phyloP scores from a whole-genome alignment of 352 stramenopile species.

The Paralagenidium karlingii region DNA sequence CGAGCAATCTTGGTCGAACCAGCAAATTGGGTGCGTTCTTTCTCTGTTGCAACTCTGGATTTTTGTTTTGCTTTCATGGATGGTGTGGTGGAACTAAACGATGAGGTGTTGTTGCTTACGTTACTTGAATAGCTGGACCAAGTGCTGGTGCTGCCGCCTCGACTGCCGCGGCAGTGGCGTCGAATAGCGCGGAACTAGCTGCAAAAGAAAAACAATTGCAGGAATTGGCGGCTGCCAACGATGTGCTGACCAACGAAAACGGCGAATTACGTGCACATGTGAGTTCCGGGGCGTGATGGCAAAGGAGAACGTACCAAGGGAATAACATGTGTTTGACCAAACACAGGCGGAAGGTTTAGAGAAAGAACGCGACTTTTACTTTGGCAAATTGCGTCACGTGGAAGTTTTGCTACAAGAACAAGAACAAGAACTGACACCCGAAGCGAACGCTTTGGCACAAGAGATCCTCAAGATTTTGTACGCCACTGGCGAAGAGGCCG shows the following conservation, averaged over 20 bases:
- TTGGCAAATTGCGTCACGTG: conserved; percentile 96
- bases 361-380: conserved; percentile 98
- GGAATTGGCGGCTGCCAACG: conserved; percentile 48
- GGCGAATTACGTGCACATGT: conserved; percentile 63
- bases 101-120: no score
- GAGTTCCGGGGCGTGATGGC: conserved; percentile 3
- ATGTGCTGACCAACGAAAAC: conserved; percentile 64
- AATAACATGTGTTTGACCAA: neutral
- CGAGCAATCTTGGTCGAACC: no score
- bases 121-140: no score
- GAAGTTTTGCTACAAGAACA: conserved; percentile 91
- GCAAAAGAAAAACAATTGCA: conserved; percentile 64
- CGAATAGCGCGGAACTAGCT: conserved; percentile 12
- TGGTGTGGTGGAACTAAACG: no score
- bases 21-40: no score
- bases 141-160: conserved; percentile 5
- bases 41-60: no score
- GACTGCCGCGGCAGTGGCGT: conserved; percentile 8
- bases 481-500: conserved; percentile 48
- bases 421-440: conserved; percentile 31
- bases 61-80: no score
- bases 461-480: conserved; percentile 82
- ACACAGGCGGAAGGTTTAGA: conserved; percentile 80
- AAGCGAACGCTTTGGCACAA: conserved; percentile 45
- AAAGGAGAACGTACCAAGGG: conserved; percentile 1